phyloP scores from a whole-genome alignment of 768 basidiomycete species.

The Pulveroboletus sp. region DNA sequence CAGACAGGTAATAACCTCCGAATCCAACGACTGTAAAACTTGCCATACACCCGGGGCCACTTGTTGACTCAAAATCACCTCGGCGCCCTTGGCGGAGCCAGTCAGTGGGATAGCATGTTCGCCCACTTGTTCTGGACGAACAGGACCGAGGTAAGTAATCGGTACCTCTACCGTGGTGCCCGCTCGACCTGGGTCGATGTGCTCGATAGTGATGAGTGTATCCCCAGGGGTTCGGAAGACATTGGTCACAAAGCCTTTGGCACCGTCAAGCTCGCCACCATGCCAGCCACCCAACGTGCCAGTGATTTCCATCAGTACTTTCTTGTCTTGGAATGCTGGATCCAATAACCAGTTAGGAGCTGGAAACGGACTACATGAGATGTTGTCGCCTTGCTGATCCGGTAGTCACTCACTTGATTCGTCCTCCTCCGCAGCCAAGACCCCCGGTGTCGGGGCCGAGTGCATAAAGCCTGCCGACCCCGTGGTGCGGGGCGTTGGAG shows the following conservation, averaged over 20 bases:
- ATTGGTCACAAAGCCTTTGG: constrained; percentile 26
- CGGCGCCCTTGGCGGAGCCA: constrained; percentile 38
- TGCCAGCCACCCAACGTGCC: constrained; percentile 24
- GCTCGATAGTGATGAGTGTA: constrained; percentile 25
- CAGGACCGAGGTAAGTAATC: constrained; percentile 38
- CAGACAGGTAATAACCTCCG: constrained; percentile 6
- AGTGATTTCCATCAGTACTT: constrained; percentile 27
- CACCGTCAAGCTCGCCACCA: constrained; percentile 27
- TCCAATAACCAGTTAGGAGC: constrained; percentile 28
- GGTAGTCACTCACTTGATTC: constrained; percentile 21
- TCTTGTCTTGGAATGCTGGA: constrained; percentile 24
- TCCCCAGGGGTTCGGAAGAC: constrained; percentile 26
- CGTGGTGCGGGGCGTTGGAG: constrained; percentile 30
- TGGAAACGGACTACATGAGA: constrained; percentile 21
- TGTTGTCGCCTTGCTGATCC: background rate
- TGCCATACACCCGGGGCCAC: constrained; percentile 28
- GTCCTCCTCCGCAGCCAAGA: constrained; percentile 26
- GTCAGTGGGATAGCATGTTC: constrained; percentile 50
- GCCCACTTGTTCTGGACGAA: constrained; percentile 35
- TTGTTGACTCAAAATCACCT: constrained; percentile 42
- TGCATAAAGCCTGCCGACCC: constrained; percentile 19
- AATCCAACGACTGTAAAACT: constrained; percentile 18
- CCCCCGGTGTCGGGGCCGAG: constrained; percentile 31
- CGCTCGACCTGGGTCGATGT: constrained; percentile 30
- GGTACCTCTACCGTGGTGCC: constrained; percentile 36